Percentiles rank a stretch among this genome's conserved stretches.
phyloP scores from a whole-genome alignment of 495 filamentous ascomycete genomes.

The Penicillium herquei region DNA sequence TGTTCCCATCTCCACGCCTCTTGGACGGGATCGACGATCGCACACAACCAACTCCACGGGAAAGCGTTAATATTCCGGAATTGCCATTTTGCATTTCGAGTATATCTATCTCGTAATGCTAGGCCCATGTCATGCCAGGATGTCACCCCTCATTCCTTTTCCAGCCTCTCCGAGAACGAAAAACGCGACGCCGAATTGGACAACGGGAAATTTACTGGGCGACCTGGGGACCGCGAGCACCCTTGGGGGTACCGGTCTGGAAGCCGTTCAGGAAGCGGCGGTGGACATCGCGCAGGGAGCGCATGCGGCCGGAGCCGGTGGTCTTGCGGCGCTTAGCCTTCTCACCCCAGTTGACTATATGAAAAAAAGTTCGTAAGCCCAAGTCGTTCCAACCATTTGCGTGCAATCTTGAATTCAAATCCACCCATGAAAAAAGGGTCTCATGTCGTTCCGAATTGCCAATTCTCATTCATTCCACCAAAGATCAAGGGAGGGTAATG shows the following conservation, averaged over 20 bases:
- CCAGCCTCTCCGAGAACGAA: slow-evolving; percentile 47
- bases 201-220: slow-evolving; percentile 40
- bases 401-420: slow-evolving; percentile 3
- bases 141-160: slow-evolving; percentile 36
- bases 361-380: slow-evolving; percentile 34
- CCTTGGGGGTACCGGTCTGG: slow-evolving; percentile 85
- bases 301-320: slow-evolving; percentile 90
- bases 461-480: too few species aligned
- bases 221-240: slow-evolving; percentile 63
- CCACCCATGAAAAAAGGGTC: background rate
- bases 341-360: slow-evolving; percentile 95
- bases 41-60: slow-evolving; percentile 41
- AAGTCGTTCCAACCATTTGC: slow-evolving; percentile 10
- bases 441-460: slow-evolving; percentile 1
- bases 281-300: slow-evolving; percentile 84
- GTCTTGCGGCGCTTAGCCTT: slow-evolving; percentile 99
- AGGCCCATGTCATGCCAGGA: slow-evolving; percentile 44
- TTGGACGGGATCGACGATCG: slow-evolving; percentile 27
- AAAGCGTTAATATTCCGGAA: slow-evolving; percentile 42
- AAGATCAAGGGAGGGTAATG: slow-evolving; percentile 34
- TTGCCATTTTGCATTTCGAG: slow-evolving; percentile 38
- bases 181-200: slow-evolving; percentile 40
- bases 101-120: slow-evolving; percentile 40
- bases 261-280: slow-evolving; percentile 95
- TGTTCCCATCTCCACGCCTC: slow-evolving; percentile 18